Percentiles rank a stretch among this genome's conserved stretches.
phyloP scores from a whole-genome alignment of 108 stramenopile genomes.

The Nitzschia inconspicua region DNA sequence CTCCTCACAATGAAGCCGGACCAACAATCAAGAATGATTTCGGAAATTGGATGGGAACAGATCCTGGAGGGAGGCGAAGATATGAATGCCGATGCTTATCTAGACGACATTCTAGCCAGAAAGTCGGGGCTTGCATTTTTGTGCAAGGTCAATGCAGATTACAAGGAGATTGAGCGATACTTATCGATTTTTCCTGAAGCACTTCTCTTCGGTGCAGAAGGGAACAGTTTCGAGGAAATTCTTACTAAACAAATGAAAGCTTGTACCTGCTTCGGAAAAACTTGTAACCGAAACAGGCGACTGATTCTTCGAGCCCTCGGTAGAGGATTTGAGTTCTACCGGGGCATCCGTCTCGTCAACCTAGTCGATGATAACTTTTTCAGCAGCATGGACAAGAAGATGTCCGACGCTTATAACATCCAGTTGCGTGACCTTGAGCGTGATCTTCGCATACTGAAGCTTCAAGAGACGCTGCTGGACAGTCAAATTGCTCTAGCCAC shows the following conservation, averaged over 20 bases:
- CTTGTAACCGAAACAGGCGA: constrained; percentile 14
- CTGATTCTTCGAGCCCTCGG: not conserved
- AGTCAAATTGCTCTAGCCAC: not conserved
- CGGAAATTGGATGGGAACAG: too few relatives aligned
- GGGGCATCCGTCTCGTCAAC: not conserved
- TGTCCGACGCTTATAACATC: not conserved
- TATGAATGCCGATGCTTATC: not conserved
- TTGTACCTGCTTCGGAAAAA: constrained; percentile 4
- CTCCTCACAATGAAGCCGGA: too few relatives aligned
- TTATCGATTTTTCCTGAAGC: constrained; percentile 17
- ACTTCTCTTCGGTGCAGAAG: constrained; percentile 18
- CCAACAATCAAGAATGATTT: too few relatives aligned
- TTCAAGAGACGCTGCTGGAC: not conserved
- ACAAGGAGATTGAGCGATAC: constrained; percentile 7
- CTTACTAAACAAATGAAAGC: constrained; percentile 5
- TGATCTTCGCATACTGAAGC: not conserved
- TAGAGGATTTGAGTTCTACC: constrained; percentile 15
- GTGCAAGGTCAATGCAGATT: constrained; percentile 25
- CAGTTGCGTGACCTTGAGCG: not conserved
- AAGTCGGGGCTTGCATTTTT: constrained; percentile 13
- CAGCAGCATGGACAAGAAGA: not conserved
- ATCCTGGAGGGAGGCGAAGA: not conserved
- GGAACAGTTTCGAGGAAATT: not conserved
- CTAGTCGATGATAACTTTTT: not conserved
- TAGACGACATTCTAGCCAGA: constrained; percentile 18